These are phyloP conservation scores for Cryphonectria carpinicola DNA, from an alignment of 2,329 filamentous ascomycete genomes.

Conservation along the genomic window DNA sequence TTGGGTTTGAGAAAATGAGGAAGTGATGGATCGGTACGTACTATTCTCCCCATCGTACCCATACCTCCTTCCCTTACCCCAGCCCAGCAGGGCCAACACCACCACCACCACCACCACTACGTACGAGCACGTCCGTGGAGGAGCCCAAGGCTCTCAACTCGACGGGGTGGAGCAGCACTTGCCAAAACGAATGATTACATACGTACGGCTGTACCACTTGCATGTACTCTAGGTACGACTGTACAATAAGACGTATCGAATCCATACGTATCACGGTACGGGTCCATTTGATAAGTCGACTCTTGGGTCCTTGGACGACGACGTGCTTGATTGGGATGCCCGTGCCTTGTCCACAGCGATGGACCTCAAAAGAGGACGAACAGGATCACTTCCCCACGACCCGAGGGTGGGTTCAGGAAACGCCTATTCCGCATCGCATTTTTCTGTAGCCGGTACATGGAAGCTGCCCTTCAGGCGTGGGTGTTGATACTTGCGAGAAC, in stretches of 20 bases:
- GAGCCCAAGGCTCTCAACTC: neutral
- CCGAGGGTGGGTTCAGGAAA: conserved; percentile 17
- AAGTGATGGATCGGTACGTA: conserved; percentile 18
- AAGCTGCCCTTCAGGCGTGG: neutral
- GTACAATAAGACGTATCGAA: neutral
- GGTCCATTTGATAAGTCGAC: conserved; percentile 9
- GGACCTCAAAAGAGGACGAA: conserved; percentile 7
- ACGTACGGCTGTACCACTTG: conserved; percentile 6
- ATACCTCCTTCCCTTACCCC: neutral
- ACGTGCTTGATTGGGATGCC: conserved; percentile 22
- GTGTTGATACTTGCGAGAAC: neutral
- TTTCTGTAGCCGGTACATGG: conserved; percentile 8
- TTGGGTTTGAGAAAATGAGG: conserved; percentile 22
- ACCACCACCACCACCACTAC: neutral
- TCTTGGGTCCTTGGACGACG: neutral
- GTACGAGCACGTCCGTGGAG: neutral
- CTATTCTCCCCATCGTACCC: neutral
- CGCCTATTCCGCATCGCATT: conserved; percentile 1
- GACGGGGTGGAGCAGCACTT: neutral
- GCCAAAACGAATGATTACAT: conserved; percentile 1
- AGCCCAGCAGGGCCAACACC: neutral
- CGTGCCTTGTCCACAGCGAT: conserved; percentile 10
- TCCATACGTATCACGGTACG: conserved; percentile 1
- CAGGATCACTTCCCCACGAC: conserved; percentile 18
- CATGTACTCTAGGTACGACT: neutral